These are phyloP conservation scores for Solanum paucissectum DNA, from an alignment of 257 asterid genomes.

Conservation along the genomic window DNA sequence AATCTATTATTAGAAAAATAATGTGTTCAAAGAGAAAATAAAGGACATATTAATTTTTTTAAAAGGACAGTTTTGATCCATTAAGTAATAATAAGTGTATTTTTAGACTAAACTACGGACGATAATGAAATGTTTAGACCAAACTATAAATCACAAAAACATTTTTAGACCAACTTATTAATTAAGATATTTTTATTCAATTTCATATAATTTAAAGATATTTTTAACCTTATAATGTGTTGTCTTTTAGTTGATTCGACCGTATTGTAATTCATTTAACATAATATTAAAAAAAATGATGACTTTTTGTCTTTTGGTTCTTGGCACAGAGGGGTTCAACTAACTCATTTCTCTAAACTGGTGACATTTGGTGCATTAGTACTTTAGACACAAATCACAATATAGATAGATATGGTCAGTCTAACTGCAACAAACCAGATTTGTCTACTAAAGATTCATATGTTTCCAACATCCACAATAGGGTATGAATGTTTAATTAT, in stretches of 20 bases:
- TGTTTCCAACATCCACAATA: not conserved
- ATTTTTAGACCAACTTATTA: no score
- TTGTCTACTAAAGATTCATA: not conserved
- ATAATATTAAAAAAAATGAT: not conserved
- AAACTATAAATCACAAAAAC: no score
- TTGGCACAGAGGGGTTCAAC: not conserved
- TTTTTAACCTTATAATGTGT: not conserved
- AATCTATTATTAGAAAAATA: no score
- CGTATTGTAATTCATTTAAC: not conserved
- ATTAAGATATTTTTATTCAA: no score
- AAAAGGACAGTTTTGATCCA: no score
- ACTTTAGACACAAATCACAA: not conserved
- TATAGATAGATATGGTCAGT: not conserved
- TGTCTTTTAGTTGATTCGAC: not conserved
- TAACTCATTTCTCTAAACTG: not conserved
- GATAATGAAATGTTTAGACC: no score
- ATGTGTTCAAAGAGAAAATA: no score
- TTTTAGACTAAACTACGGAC: no score
- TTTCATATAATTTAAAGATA: no score
- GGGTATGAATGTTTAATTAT: not conserved
- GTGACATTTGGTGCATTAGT: not conserved
- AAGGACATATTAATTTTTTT: no score
- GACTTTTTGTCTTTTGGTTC: not conserved
- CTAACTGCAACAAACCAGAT: not conserved
- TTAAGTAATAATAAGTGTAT: no score